These are phyloP conservation scores for Grigorovia jiainica DNA, from an alignment of 805 yeast species.

Conservation along the genomic window DNA sequence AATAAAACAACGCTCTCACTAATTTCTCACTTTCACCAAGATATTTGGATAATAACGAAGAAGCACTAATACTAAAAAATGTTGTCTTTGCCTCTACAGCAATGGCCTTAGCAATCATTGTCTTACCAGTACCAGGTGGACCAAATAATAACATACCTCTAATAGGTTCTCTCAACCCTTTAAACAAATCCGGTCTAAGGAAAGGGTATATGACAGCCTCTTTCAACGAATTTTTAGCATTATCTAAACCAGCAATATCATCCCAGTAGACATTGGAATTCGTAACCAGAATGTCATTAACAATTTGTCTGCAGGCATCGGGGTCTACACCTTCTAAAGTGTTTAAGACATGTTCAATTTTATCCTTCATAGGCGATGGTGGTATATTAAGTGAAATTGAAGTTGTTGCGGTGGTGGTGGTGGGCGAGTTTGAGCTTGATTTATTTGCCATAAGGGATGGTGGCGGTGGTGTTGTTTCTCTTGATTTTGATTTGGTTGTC, in stretches of 20 bases:
- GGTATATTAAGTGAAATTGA: background rate
- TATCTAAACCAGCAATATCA: constrained; percentile 86
- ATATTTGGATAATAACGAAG: constrained; percentile 72
- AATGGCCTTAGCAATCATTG: constrained; percentile 95
- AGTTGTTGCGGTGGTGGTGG: too few relatives aligned
- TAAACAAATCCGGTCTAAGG: constrained; percentile 83
- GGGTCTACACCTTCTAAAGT: constrained; percentile 61
- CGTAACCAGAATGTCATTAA: constrained; percentile 79
- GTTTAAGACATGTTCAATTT: constrained; percentile 14
- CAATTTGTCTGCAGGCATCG: constrained; percentile 69
- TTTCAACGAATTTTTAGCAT: constrained; percentile 79
- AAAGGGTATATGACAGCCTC: constrained; percentile 97
- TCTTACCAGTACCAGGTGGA: constrained; percentile 98
- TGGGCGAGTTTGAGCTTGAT: background rate
- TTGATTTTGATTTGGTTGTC: background rate
- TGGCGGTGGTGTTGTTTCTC: background rate
- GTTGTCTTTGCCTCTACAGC: constrained; percentile 95
- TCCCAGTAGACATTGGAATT: constrained; percentile 96
- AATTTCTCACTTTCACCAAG: constrained; percentile 88
- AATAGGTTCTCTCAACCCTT: constrained; percentile 90
- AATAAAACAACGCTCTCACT: constrained; percentile 75
- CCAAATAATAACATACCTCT: constrained; percentile 94
- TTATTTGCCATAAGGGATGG: background rate
- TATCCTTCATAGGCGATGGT: background rate
- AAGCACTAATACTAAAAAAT: constrained; percentile 85